A percentile compares a stretch with the other conserved stretches of the same genome.
phyloP scores from a whole-genome alignment of 371 early-diverging fungal species.

The Mucor indicus region DNA sequence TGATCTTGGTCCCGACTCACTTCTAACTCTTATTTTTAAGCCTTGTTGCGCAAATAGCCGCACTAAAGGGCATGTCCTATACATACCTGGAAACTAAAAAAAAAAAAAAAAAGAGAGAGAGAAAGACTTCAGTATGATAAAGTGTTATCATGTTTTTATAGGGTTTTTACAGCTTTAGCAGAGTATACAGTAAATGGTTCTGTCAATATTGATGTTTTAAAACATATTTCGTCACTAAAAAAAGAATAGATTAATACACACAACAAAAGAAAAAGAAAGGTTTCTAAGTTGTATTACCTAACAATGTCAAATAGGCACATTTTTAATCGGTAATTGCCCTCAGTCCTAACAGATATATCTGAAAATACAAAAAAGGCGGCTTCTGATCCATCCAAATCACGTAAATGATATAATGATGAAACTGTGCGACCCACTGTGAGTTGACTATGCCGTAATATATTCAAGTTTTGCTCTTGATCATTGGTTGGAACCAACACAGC shows the following conservation, averaged over 20 bases:
- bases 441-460: conserved; percentile 22
- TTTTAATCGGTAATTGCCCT: conserved; percentile 84
- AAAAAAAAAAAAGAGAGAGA: too few relatives aligned
- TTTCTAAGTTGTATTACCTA: conserved; percentile 40
- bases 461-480: conserved; percentile 1
- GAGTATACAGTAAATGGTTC: conserved; percentile 48
- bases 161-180: conserved; percentile 26
- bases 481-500: conserved; percentile 34
- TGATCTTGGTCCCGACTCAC: conserved; percentile 37
- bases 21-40: conserved; percentile 67
- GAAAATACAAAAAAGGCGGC: conserved; percentile 96
- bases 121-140: neutral
- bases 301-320: conserved; percentile 86
- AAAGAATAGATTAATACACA: neutral
- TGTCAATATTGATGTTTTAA: conserved; percentile 26
- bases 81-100: conserved; percentile 47
- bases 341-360: conserved; percentile 87
- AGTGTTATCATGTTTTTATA: neutral
- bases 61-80: conserved; percentile 61
- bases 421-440: conserved; percentile 56
- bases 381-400: conserved; percentile 59
- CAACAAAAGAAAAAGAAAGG: too few relatives aligned
- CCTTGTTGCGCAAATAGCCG: conserved; percentile 67
- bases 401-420: conserved; percentile 58
- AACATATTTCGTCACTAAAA: conserved; percentile 10